Evolutionary conservation across 2,329 filamentous ascomycete species (phyloP), one percentile per base, ranked within the genome.

Genomic region (Trematosphaeria pertusa): DNA sequence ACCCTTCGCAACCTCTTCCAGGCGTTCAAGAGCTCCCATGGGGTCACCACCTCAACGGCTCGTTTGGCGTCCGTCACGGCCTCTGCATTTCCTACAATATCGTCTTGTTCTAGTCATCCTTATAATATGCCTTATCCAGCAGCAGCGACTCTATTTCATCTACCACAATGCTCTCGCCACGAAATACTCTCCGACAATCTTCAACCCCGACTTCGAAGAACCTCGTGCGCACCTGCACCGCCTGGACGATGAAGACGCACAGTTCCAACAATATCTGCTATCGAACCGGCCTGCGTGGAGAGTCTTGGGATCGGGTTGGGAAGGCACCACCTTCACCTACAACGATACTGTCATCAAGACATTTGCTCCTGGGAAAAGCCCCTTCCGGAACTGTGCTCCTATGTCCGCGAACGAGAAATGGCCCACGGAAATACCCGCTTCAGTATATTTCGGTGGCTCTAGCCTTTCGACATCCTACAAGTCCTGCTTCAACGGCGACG

Each of bases 391-490:
- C 20, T 66, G 63, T 38, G 51, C 49, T 7, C 46, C 51, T 3
- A 40, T 50, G 3, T n/a, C 24, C 10, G n/a, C 30, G 8, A 8
- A 39, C 15, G 43, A 49, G 9, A 50, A 17, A 40, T 66, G 62
- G 62, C 64, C 62, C 0, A 59, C 61, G 2, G 64, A 68, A 33
- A 65, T 67, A 19, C 61, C 61, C 4, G 63, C 59, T 8, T 57
- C 58, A n/a, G 22, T 61, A 5, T 40, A 39, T 3, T 59, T 66
- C n/a, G 59, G 59, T 20, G 46, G 52, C 8, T 26, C 10, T 12
- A 5, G 12, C 1, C 30, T 21, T 15, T 40, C 46, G 3, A 20
- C 38, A 11, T 46, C 37, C 12, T 20, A 28, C 15, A 46, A 39
- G 12, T 5, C 38, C 1, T 17, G 10, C n/a, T 32, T 21, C 12